Conservation (phyloP, 225 moss, liverwort and hornwort species). For the Bryoerythrophyllum caledonicum region DNA sequence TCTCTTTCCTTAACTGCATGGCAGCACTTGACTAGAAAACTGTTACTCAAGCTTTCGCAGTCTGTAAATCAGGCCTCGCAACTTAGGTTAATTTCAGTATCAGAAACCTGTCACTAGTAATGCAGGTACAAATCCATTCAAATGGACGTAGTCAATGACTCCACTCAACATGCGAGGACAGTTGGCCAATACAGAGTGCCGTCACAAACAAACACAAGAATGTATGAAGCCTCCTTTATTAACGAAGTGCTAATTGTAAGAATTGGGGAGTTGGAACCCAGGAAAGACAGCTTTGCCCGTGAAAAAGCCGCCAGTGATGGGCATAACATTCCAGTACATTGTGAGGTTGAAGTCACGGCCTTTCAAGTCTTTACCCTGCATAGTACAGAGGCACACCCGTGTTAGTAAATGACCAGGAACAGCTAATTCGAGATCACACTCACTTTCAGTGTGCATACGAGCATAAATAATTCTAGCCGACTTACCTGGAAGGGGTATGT, state of each 20-base stretch:
- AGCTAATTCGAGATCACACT: background rate
- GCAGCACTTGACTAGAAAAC: background rate
- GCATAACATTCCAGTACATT: slow-evolving; percentile 99
- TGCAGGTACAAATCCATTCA: background rate
- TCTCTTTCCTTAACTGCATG: background rate
- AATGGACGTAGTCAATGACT: background rate
- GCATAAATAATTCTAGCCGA: background rate
- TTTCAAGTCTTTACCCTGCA: slow-evolving; percentile 78
- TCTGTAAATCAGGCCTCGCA: background rate
- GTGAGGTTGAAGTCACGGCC: slow-evolving; percentile 87
- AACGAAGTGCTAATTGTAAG: slow-evolving; percentile 37
- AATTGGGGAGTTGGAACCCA: slow-evolving; percentile 76
- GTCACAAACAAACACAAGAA: background rate
- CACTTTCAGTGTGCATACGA: background rate
- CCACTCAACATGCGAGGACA: background rate
- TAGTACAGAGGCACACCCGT: slow-evolving; percentile 2
- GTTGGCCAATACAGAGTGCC: background rate
- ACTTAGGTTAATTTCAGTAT: background rate
- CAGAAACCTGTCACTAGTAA: slow-evolving; percentile 1
- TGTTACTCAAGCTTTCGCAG: background rate
- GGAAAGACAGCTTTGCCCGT: slow-evolving; percentile 73
- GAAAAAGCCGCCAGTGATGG: slow-evolving; percentile 76
- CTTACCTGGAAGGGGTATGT: slow-evolving; percentile 85
- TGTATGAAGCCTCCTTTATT: slow-evolving; percentile 24
- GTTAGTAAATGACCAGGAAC: slow-evolving; percentile 4